Base-by-base conservation (phyloP, 345 rosid genomes). In the Arabis hirsuta region DNA sequence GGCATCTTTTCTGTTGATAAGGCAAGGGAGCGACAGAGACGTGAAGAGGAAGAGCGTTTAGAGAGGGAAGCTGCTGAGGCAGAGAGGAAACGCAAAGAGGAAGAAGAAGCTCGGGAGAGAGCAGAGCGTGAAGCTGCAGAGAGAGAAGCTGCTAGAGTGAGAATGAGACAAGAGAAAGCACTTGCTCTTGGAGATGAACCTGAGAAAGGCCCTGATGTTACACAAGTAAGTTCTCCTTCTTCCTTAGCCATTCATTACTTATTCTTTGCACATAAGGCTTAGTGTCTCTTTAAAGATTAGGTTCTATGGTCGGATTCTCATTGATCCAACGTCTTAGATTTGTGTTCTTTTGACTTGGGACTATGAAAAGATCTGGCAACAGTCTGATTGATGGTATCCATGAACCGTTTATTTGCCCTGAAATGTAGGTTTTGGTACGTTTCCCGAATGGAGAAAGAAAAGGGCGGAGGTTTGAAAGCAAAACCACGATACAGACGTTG, bases 61-160 rank as follows among this genome's bases (percentile, higher is more conserved):
- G 88, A 82, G 82, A 88, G 87, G 62, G 98, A 96, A 83, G 97
- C 95, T 78, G 95, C 96, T 58, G 98, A 96, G 79, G 94, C 87
- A 66, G 98, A 87, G 81, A 85, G 81, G 85, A 92, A 83, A 81
- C 90, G 24, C 11, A 88, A 86, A 76, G 99, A 92, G 79, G 98
- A 90, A 68, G 95, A 92, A 71, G 98, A 96, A 57, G 96, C 98
- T 60, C 85, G 70, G 55, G 92, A 87, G 73, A 86, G 90, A 80
- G 97, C 84, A 52, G 95, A 79, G n/a, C 82, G 65, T 58, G 99
- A 95, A 79, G 92, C 94, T 73, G 99, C 82, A 27, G 97, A 95
- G 71, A 90, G 77, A 77, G 96, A 82, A 79, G 98, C 97, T 71
- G 89, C 85, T 9, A 71, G 83, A 46, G 94, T 84, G 65, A 86